Conservation (phyloP, 2,329 filamentous ascomycete genomes). For the Didymella pinodella region DNA sequence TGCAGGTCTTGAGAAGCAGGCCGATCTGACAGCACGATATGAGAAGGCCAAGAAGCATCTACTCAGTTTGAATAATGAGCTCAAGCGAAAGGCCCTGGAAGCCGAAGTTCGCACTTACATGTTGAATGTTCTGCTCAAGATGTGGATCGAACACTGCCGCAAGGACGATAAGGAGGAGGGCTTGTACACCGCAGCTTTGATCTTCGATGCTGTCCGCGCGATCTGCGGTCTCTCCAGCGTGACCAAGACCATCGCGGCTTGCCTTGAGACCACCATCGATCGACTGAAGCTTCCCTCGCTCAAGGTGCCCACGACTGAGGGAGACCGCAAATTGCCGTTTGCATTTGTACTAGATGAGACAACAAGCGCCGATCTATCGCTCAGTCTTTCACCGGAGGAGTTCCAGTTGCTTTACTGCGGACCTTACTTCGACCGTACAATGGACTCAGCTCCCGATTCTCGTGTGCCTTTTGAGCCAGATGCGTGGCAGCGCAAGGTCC, state of each 20-base stretch:
- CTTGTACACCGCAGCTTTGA: constrained; percentile 44
- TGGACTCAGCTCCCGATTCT: constrained; percentile 72
- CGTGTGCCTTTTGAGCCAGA: constrained; percentile 78
- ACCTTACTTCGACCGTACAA: constrained; percentile 77
- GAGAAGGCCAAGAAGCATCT: constrained; percentile 60
- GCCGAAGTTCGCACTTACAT: constrained; percentile 60
- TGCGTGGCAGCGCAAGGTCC: constrained; percentile 76
- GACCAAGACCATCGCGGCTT: constrained; percentile 41
- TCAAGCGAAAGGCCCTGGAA: constrained; percentile 52
- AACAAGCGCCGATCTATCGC: constrained; percentile 39
- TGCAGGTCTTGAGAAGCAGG: constrained; percentile 58
- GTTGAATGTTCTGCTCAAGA: constrained; percentile 57
- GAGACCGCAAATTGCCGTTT: constrained; percentile 57
- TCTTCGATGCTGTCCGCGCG: constrained; percentile 42
- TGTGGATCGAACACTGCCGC: constrained; percentile 55
- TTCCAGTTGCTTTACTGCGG: constrained; percentile 75
- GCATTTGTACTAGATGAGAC: constrained; percentile 40
- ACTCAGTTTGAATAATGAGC: constrained; percentile 49
- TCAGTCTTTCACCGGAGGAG: constrained; percentile 56
- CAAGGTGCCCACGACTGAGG: constrained; percentile 37
- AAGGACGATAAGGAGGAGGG: constrained; percentile 40
- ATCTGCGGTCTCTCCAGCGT: constrained; percentile 40
- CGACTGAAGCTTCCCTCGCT: constrained; percentile 52
- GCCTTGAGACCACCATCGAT: constrained; percentile 49
- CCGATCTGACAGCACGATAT: constrained; percentile 56